phyloP scores from a whole-genome alignment of 1,139 yeast genomes.

The Candida dubliniensis region DNA sequence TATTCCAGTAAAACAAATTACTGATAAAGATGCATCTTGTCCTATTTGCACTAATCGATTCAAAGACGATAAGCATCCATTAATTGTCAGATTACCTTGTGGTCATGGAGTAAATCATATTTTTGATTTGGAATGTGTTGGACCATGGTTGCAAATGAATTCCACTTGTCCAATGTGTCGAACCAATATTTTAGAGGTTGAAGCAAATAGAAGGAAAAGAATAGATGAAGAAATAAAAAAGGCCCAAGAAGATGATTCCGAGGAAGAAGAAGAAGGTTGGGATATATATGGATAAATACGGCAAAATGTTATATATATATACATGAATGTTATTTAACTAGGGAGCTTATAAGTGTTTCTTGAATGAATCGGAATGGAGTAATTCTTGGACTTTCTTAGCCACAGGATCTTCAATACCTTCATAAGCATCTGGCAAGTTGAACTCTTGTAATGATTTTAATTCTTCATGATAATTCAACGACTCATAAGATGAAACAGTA shows the following conservation, averaged over 20 bases:
- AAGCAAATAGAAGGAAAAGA: slow-evolving; percentile 42
- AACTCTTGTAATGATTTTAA: slow-evolving; percentile 31
- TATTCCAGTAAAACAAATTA: slow-evolving; percentile 51
- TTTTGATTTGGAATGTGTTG: slow-evolving; percentile 87
- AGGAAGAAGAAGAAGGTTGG: slow-evolving; percentile 69
- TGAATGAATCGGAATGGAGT: slow-evolving; percentile 56
- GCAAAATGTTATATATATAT: slow-evolving; percentile 11
- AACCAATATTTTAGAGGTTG: slow-evolving; percentile 55
- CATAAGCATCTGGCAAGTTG: slow-evolving; percentile 37
- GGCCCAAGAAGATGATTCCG: slow-evolving; percentile 61
- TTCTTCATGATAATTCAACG: slow-evolving; percentile 41
- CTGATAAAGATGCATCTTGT: slow-evolving; percentile 62
- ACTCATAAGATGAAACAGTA: slow-evolving; percentile 60
- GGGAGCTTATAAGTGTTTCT: slow-evolving; percentile 32
- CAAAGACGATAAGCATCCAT: slow-evolving; percentile 72
- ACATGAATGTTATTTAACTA: neutral
- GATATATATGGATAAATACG: slow-evolving; percentile 70
- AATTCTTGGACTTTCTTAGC: slow-evolving; percentile 73
- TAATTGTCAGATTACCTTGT: slow-evolving; percentile 82
- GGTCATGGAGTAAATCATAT: slow-evolving; percentile 52
- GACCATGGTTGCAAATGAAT: slow-evolving; percentile 82
- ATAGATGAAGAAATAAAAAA: slow-evolving; percentile 38
- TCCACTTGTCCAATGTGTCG: slow-evolving; percentile 90
- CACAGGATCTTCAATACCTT: slow-evolving; percentile 55
- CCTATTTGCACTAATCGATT: slow-evolving; percentile 82